A percentile compares a stretch with the other conserved stretches of the same genome.
phyloP scores from a whole-genome alignment of 2,329 filamentous ascomycete genomes.

The Aphanoascus verrucosus region DNA sequence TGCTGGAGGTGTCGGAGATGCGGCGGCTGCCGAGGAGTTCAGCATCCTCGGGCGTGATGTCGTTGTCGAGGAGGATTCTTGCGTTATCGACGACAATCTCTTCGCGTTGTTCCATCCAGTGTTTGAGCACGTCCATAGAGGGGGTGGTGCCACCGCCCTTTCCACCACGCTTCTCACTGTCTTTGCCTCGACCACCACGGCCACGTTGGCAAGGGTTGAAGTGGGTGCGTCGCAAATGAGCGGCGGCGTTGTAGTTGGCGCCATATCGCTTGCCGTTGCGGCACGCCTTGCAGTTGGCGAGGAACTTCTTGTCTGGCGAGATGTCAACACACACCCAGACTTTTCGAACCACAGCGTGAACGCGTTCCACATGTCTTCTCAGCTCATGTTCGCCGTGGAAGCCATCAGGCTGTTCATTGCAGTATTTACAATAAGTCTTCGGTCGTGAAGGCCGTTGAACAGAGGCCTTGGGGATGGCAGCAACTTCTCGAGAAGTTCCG shows the following conservation, averaged over 20 bases:
- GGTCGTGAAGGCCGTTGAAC: slow-evolving; percentile 57
- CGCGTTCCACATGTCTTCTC: slow-evolving; percentile 54
- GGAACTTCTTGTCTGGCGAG: slow-evolving; percentile 50
- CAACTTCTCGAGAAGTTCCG: slow-evolving; percentile 46
- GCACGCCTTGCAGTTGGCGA: slow-evolving; percentile 77
- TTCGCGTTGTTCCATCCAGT: slow-evolving; percentile 50
- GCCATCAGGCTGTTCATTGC: slow-evolving; percentile 61
- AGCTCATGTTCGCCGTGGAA: slow-evolving; percentile 83
- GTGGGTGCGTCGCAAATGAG: slow-evolving; percentile 76
- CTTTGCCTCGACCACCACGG: slow-evolving; percentile 46
- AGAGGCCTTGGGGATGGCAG: slow-evolving; percentile 44
- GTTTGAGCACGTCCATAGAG: slow-evolving; percentile 49
- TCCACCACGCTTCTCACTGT: slow-evolving; percentile 49
- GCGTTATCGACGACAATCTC: slow-evolving; percentile 36
- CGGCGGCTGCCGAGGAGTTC: slow-evolving; percentile 10
- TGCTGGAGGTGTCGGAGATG: slow-evolving; percentile 15
- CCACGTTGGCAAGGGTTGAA: slow-evolving; percentile 59
- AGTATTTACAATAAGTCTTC: slow-evolving; percentile 60
- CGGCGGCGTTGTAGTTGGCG: slow-evolving; percentile 89
- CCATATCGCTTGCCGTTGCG: slow-evolving; percentile 66
- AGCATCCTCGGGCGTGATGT: slow-evolving; percentile 18
- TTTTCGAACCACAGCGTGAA: slow-evolving; percentile 52
- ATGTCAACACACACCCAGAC: slow-evolving; percentile 55
- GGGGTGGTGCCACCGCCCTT: slow-evolving; percentile 53
- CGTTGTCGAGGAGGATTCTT: slow-evolving; percentile 19